A percentile compares a stretch with the other conserved stretches of the same genome.
These are phyloP conservation scores for Pichia norvegensis DNA, from an alignment of 1,139 yeast genomes.

Conservation along the genomic window DNA sequence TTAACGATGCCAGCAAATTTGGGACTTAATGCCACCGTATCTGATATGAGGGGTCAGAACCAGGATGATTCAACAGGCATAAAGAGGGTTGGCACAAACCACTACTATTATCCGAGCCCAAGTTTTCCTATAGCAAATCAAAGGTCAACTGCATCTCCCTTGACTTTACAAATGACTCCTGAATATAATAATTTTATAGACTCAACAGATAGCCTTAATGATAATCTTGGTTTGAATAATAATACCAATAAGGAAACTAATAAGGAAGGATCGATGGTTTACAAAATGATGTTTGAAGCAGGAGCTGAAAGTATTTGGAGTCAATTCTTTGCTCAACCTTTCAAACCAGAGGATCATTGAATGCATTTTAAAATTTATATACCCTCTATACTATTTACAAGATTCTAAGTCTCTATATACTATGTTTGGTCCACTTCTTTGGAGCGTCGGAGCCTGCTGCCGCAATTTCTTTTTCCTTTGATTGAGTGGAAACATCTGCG, in stretches of 20 bases:
- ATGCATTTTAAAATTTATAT: neutral
- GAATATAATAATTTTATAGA: no score
- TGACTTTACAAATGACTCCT: no score
- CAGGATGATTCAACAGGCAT: no score
- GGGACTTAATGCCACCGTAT: no score
- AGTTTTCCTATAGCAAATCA: no score
- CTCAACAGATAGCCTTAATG: neutral
- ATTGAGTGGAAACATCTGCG: no score
- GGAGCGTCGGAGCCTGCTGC: neutral
- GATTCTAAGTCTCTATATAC: neutral
- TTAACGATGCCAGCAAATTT: no score
- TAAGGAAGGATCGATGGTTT: slow-evolving; percentile 45
- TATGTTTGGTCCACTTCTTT: slow-evolving; percentile 11
- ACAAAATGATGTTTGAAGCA: slow-evolving; percentile 56
- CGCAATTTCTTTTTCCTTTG: no score
- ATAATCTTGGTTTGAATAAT: neutral
- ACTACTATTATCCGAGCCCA: no score
- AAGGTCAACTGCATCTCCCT: no score
- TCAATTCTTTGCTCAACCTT: slow-evolving; percentile 48
- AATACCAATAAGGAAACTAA: neutral
- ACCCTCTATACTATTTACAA: neutral
- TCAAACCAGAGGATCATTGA: slow-evolving; percentile 12
- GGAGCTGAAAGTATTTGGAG: slow-evolving; percentile 74
- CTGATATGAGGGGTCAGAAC: no score
- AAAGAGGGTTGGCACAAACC: no score